Percentiles rank a stretch among this genome's conserved stretches.
Evolutionary conservation across 192 early-diverging fungal species (phyloP).

Genomic region (Entomortierella chlamydospora): DNA sequence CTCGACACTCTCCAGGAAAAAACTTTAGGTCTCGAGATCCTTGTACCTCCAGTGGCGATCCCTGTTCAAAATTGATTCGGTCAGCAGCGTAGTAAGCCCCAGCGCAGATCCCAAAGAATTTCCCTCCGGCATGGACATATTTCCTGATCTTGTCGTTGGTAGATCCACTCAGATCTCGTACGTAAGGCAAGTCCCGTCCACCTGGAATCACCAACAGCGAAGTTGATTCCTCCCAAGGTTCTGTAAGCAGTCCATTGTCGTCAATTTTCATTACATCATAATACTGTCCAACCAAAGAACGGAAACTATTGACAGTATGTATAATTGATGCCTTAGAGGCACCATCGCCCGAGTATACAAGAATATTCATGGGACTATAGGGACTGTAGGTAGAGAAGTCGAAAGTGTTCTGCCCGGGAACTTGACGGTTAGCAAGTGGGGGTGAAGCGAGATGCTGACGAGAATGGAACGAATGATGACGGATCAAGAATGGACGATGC

Average conservation of each 20-base stretch:
- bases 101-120: conserved; percentile 93
- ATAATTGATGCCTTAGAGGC: conserved; percentile 69
- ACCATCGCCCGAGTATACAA: conserved; percentile 87
- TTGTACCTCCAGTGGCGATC: conserved; percentile 70
- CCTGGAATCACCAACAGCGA: conserved; percentile 91
- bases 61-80: conserved; percentile 83
- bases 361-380: conserved; percentile 75
- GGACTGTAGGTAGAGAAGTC: conserved; percentile 51
- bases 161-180: conserved; percentile 73
- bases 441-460: neutral
- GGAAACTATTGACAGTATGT: conserved; percentile 77
- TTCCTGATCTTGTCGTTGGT: conserved; percentile 70
- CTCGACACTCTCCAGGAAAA: conserved; percentile 74
- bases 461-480: neutral
- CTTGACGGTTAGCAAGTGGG: neutral
- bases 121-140: conserved; percentile 82
- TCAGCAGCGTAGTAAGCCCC: conserved; percentile 86
- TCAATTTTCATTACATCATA: conserved; percentile 94
- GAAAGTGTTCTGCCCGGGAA: neutral
- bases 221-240: conserved; percentile 93
- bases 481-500: neutral
- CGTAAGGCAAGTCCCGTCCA: conserved; percentile 88
- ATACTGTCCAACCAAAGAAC: conserved; percentile 76
- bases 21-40: conserved; percentile 82
- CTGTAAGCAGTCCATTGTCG: conserved; percentile 70